phyloP scores from a whole-genome alignment of 768 basidiomycete species.

The Mycena rosella region DNA sequence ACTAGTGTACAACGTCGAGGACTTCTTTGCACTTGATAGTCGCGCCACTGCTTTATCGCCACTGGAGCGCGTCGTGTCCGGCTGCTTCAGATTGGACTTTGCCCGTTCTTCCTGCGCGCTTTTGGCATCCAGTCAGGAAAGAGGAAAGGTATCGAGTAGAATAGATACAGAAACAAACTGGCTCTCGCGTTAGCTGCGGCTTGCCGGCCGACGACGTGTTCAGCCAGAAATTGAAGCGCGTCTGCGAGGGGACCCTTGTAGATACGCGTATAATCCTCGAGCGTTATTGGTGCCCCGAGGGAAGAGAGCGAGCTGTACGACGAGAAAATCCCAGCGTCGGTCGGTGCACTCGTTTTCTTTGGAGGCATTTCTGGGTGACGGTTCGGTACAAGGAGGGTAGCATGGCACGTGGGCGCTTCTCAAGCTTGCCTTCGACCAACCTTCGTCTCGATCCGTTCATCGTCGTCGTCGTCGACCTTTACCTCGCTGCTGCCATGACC shows the following conservation, averaged over 20 bases:
- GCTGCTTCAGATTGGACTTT: conserved; percentile 30
- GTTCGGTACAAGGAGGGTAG: not conserved
- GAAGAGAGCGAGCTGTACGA: conserved; percentile 23
- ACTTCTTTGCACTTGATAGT: conserved; percentile 24
- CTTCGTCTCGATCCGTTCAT: too few relatives aligned
- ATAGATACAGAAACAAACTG: conserved; percentile 2
- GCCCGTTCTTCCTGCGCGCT: conserved; percentile 18
- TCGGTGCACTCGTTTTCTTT: not conserved
- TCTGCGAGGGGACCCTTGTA: conserved; percentile 32
- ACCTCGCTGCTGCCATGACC: not conserved
- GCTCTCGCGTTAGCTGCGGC: conserved; percentile 18
- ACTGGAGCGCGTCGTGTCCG: conserved; percentile 27
- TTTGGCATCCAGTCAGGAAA: not conserved
- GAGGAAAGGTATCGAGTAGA: not conserved
- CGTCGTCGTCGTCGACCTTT: too few relatives aligned
- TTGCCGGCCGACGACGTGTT: conserved; percentile 33
- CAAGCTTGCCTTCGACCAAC: too few relatives aligned
- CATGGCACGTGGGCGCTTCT: conserved; percentile 8
- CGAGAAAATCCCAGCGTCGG: not conserved
- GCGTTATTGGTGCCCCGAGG: conserved; percentile 32
- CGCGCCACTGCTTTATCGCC: conserved; percentile 32
- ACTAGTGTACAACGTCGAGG: conserved; percentile 14
- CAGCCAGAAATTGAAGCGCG: conserved; percentile 31
- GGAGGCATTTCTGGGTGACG: conserved; percentile 4
- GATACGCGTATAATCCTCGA: conserved; percentile 34